Base-by-base conservation (phyloP, 1,284 basidiomycete genomes). In the Cutaneotrichosporon sp. region DNA sequence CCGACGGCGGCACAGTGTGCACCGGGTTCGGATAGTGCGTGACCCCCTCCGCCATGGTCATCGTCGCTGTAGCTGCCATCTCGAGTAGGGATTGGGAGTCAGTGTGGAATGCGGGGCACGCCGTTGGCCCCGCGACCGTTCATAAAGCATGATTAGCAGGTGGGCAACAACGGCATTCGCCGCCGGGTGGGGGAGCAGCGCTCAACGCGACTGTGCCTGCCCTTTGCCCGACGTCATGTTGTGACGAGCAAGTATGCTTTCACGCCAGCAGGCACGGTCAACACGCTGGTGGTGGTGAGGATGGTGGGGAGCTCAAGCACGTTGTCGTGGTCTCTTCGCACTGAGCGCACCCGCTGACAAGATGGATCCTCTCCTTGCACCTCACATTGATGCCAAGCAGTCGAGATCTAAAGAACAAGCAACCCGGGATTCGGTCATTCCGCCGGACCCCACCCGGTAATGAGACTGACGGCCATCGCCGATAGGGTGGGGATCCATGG, bases 11-110 rank as follows among this genome's bases (percentile, higher is more conserved):
- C 16, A 59, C n/a, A 27, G 20, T 47, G 25, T 47, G 34, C 24
- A 16, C 24, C 9, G 62, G 62, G 54, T 59, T 31, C 13, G 62
- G 62, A 36, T 63, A 63, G 18, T 43, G 42, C 18, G 62, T 45
- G 20, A 42, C 18, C 25, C 47, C 54, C n/a, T 59, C 57, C 7
- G 54, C 31, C 52, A 63, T 55, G 22, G 45, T 51, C 46, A 31
- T 50, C 18, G 47, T 50, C 16, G 47, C 47, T 31, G 25, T 24
- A 3, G 47, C 27, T 50, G 27, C 47, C 47, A 50, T 45, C 10
- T 27, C 18, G 13, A 27, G 27, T 42, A 6, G 38, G 18, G 18
- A 46, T 25, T 46, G 24, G 25, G 22, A 25, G 22, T 25, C n/a
- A n/a, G n/a, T 46, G 22, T 25, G 45, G 45, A 46, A 46, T 46